Conservation (phyloP, 129 eudicot genomes). For the Rutidosis leptorrhynchoides region DNA sequence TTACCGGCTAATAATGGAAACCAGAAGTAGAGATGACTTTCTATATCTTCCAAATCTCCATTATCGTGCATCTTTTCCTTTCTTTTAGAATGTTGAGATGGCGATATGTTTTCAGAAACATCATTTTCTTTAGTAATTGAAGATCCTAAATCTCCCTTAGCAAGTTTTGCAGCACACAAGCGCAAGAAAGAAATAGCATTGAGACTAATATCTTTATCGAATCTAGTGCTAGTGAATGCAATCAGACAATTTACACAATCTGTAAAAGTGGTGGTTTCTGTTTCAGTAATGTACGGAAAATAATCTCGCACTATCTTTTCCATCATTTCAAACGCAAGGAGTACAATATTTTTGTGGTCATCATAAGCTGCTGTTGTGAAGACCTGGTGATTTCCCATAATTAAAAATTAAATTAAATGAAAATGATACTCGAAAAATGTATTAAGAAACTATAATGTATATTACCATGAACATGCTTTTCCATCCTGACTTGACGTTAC, state of each 20-base stretch:
- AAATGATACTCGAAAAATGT: slow-evolving; percentile 1
- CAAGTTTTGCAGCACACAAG: slow-evolving; percentile 84
- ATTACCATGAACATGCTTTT: slow-evolving; percentile 99
- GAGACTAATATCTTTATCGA: slow-evolving; percentile 88
- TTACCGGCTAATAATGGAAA: slow-evolving; percentile 95
- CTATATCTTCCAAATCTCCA: slow-evolving; percentile 60
- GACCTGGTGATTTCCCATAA: slow-evolving; percentile 47
- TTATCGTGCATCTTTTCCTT: slow-evolving; percentile 51
- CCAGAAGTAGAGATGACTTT: slow-evolving; percentile 86
- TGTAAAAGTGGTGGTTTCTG: slow-evolving; percentile 93
- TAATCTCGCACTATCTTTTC: slow-evolving; percentile 95
- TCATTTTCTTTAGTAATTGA: slow-evolving; percentile 48
- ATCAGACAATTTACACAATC: slow-evolving; percentile 92
- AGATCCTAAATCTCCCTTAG: slow-evolving; percentile 75
- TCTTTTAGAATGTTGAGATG: slow-evolving; percentile 44
- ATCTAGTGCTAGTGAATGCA: slow-evolving; percentile 92
- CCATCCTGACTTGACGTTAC: slow-evolving; percentile 94
- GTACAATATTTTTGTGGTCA: slow-evolving; percentile 90
- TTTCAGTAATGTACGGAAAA: slow-evolving; percentile 91
- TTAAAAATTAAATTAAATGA: not conserved
- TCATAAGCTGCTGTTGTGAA: slow-evolving; percentile 98
- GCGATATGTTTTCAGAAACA: slow-evolving; percentile 42
- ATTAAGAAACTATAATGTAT: slow-evolving; percentile 21
- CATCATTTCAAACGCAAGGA: slow-evolving; percentile 83
- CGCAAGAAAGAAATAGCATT: slow-evolving; percentile 87